A percentile compares a stretch with the other conserved stretches of the same genome.
Evolutionary conservation across 2,329 filamentous ascomycete species (phyloP).

Genomic region (Xylaria sp.): DNA sequence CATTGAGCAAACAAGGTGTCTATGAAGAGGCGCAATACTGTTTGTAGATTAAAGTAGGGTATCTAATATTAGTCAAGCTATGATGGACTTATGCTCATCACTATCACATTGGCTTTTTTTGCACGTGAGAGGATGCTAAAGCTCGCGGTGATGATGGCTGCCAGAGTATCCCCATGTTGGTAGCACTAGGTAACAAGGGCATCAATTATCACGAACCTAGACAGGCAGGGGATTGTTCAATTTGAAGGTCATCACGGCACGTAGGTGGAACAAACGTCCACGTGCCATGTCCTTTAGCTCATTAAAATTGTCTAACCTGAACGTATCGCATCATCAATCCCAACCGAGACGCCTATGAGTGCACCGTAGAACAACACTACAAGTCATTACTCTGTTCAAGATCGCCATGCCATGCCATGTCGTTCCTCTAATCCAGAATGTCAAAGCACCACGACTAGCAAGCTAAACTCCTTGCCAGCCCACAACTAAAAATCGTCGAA

Average conservation of each 20-base stretch:
- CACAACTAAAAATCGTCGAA: conserved; percentile 7
- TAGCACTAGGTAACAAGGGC: not conserved
- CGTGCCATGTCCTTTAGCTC: conserved; percentile 12
- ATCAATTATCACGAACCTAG: not conserved
- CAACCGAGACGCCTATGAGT: conserved; percentile 32
- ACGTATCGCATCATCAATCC: conserved; percentile 31
- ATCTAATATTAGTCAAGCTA: not conserved
- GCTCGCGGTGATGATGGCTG: not conserved
- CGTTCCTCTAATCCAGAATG: conserved; percentile 24
- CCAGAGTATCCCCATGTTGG: too few relatives aligned
- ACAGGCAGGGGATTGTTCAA: not conserved
- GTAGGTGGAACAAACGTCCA: not conserved
- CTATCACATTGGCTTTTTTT: not conserved
- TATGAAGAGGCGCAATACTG: not conserved
- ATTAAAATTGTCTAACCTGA: conserved; percentile 27
- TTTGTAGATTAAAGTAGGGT: not conserved
- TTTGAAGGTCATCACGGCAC: not conserved
- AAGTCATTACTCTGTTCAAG: conserved; percentile 22
- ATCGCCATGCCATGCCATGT: conserved; percentile 26
- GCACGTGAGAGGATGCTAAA: not conserved
- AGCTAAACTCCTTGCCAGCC: conserved; percentile 4
- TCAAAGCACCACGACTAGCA: conserved; percentile 7
- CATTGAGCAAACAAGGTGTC: not conserved
- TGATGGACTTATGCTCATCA: not conserved
- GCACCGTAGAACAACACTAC: conserved; percentile 19